Percentiles rank a stretch among this genome's conserved stretches.
Evolutionary conservation across 345 rosid genomes (phyloP).

Genomic region (Acer campestre): DNA sequence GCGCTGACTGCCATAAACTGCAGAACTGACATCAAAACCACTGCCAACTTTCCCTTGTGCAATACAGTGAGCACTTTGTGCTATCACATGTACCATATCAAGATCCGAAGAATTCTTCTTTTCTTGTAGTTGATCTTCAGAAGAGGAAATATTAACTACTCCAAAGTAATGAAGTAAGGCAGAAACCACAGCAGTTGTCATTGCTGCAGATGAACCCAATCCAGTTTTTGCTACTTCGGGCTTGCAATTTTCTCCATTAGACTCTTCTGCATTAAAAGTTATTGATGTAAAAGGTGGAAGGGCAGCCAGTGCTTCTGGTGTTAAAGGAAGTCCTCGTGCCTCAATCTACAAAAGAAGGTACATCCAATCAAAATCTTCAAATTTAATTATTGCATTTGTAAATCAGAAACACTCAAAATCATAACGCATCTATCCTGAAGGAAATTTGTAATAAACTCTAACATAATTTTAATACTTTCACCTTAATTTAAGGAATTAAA

Average conservation of each 20-base stretch:
- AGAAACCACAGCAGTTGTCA: slow-evolving; percentile 96
- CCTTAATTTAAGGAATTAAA: background rate
- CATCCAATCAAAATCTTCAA: slow-evolving; percentile 24
- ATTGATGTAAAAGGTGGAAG: slow-evolving; percentile 87
- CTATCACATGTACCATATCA: slow-evolving; percentile 78
- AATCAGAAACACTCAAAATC: background rate
- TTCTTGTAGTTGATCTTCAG: slow-evolving; percentile 37
- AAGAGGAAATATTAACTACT: slow-evolving; percentile 67
- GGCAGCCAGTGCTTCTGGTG: slow-evolving; percentile 72
- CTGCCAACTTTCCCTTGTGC: slow-evolving; percentile 99
- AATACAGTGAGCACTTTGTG: slow-evolving; percentile 95
- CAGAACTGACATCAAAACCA: slow-evolving; percentile 98
- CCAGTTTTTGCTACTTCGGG: slow-evolving; percentile 99
- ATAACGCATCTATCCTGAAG: background rate
- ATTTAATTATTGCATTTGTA: background rate
- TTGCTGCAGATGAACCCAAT: slow-evolving; percentile 97
- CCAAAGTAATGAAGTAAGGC: slow-evolving; percentile 89
- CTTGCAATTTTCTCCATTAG: slow-evolving; percentile 62
- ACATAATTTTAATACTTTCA: background rate
- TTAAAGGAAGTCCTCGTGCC: slow-evolving; percentile 82
- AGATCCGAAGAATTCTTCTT: slow-evolving; percentile 47
- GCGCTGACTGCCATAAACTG: slow-evolving; percentile 94
- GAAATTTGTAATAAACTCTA: background rate
- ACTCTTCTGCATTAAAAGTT: slow-evolving; percentile 70
- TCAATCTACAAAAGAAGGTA: slow-evolving; percentile 56